Evolutionary conservation across 2,329 filamentous ascomycete genomes (phyloP).

Genomic region (Xylaria sp.): DNA sequence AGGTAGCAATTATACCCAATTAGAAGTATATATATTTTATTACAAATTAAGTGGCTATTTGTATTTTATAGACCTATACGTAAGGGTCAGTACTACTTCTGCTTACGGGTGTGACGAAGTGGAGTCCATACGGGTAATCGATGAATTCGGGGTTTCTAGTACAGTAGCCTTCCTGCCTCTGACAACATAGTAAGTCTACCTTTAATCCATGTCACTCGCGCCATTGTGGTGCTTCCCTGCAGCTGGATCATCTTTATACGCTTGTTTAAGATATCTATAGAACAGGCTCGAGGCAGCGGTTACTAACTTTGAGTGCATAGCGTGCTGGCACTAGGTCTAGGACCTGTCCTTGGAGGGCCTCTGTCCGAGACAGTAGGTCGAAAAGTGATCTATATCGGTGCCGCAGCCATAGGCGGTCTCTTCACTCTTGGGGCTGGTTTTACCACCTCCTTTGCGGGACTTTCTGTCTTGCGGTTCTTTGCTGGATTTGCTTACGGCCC

Average conservation of each 20-base stretch:
- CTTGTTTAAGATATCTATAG: neutral
- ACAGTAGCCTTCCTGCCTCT: constrained; percentile 68
- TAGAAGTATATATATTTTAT: too few relatives aligned
- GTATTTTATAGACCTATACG: too few relatives aligned
- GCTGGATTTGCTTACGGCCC: constrained; percentile 63
- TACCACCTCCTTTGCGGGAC: constrained; percentile 58
- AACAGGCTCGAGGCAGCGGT: neutral
- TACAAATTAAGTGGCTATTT: too few relatives aligned
- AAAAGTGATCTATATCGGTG: constrained; percentile 60
- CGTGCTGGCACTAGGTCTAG: constrained; percentile 67
- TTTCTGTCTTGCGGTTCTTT: constrained; percentile 67
- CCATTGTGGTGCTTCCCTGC: neutral
- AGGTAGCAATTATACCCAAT: too few relatives aligned
- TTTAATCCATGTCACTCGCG: neutral
- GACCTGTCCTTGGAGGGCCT: constrained; percentile 68
- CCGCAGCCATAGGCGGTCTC: constrained; percentile 59
- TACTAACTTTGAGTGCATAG: neutral
- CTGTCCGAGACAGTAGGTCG: constrained; percentile 68
- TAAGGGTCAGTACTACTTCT: too few relatives aligned
- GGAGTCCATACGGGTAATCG: constrained; percentile 43
- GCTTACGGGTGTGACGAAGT: too few relatives aligned
- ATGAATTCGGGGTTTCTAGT: constrained; percentile 63
- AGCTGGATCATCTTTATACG: neutral
- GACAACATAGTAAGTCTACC: constrained; percentile 58
- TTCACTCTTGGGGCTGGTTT: constrained; percentile 67